Conservation (phyloP, 2,329 filamentous ascomycete species). For the Ceratocystis diversiconidia region DNA sequence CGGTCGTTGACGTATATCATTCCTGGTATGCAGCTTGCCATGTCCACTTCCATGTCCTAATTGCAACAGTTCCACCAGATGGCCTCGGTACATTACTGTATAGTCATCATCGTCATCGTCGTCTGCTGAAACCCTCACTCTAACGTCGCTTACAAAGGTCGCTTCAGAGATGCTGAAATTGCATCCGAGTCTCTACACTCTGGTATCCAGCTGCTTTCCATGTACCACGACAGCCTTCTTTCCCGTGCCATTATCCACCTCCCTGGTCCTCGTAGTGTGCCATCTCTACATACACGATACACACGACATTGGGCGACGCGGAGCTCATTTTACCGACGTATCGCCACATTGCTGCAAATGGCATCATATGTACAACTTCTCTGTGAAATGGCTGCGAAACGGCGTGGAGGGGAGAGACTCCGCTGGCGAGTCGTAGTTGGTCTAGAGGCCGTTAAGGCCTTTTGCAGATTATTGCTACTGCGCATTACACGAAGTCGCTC, state of each 20-base stretch:
- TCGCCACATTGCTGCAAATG: slow-evolving; percentile 72
- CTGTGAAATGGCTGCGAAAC: slow-evolving; percentile 94
- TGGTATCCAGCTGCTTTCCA: slow-evolving; percentile 71
- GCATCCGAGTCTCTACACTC: slow-evolving; percentile 87
- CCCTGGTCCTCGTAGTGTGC: slow-evolving; percentile 22
- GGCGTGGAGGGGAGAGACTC: slow-evolving; percentile 60
- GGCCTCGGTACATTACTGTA: not conserved
- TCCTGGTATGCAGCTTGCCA: slow-evolving; percentile 42
- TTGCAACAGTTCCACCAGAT: slow-evolving; percentile 14
- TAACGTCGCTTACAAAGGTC: slow-evolving; percentile 35
- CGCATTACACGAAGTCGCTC: slow-evolving; percentile 71
- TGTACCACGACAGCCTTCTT: slow-evolving; percentile 86
- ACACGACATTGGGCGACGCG: slow-evolving; percentile 52
- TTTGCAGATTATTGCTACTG: slow-evolving; percentile 68
- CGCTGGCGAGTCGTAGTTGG: slow-evolving; percentile 80
- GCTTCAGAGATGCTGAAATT: slow-evolving; percentile 83
- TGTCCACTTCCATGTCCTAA: slow-evolving; percentile 14
- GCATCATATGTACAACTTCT: slow-evolving; percentile 89
- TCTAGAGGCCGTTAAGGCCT: slow-evolving; percentile 71
- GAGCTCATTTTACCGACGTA: slow-evolving; percentile 58
- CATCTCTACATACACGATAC: slow-evolving; percentile 49
- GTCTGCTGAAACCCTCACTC: not conserved
- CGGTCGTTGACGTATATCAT: slow-evolving; percentile 93
- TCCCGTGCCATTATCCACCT: slow-evolving; percentile 45
- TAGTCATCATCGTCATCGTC: not conserved